Conservation (phyloP, 352 stramenopile genomes). For the Globisporangium iwayamae region DNA sequence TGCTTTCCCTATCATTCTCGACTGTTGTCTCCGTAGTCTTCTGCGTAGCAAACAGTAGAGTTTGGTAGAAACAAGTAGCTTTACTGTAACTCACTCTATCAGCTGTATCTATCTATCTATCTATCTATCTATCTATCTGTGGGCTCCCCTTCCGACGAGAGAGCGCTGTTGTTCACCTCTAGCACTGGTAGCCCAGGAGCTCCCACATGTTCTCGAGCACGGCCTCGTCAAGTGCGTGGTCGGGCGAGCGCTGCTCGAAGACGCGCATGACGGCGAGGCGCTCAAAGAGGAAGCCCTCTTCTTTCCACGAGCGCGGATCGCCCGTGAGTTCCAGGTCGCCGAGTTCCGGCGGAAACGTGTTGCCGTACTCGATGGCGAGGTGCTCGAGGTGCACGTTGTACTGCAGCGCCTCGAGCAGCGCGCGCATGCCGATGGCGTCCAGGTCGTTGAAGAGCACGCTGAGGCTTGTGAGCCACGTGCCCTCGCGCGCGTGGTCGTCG, state of each 20-base stretch:
- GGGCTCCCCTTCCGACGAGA: conserved; percentile 7
- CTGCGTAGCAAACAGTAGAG: too few relatives aligned
- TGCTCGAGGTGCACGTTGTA: conserved; percentile 52
- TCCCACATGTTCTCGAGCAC: conserved; percentile 53
- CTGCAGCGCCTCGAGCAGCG: conserved; percentile 43
- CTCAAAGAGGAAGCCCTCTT: conserved; percentile 46
- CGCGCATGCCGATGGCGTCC: conserved; percentile 45
- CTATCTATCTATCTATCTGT: neutral
- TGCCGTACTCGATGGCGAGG: conserved; percentile 50
- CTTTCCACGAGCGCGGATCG: conserved; percentile 38
- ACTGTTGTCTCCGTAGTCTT: too few relatives aligned
- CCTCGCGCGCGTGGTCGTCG: conserved; percentile 35
- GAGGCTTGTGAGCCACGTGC: conserved; percentile 37
- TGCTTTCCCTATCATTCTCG: too few relatives aligned
- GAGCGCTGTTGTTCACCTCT: neutral
- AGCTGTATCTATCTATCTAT: neutral
- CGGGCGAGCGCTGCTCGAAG: conserved; percentile 42
- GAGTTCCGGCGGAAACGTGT: conserved; percentile 48
- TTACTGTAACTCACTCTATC: neutral
- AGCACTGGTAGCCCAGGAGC: conserved; percentile 37
- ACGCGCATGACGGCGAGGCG: conserved; percentile 40
- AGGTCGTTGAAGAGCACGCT: conserved; percentile 57
- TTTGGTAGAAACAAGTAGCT: too few relatives aligned
- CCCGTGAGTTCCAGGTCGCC: conserved; percentile 47
- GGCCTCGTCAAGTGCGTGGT: conserved; percentile 33